Conservation (phyloP, 2,329 filamentous ascomycete species). For the Pseudogymnoascus sp. region DNA sequence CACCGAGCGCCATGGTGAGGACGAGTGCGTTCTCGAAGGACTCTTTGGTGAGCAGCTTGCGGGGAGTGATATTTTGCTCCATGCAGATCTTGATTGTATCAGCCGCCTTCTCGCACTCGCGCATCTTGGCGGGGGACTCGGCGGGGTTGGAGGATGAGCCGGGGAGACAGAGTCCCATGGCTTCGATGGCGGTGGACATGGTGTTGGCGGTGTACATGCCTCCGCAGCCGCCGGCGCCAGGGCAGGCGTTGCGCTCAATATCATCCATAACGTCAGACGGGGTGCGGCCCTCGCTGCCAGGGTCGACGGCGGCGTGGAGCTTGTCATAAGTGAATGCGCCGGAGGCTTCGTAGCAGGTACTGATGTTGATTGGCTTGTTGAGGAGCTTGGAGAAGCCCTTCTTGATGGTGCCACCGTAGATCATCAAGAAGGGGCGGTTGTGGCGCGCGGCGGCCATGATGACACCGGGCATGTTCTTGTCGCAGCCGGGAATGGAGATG, state of each 20-base stretch:
- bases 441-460: conserved; percentile 86
- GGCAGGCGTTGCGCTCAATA: conserved; percentile 61
- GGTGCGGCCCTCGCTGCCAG: conserved; percentile 56
- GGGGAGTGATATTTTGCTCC: conserved; percentile 61
- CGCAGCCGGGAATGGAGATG: conserved; percentile 86
- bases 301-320: conserved; percentile 60
- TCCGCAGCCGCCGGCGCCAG: conserved; percentile 61
- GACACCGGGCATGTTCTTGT: conserved; percentile 96
- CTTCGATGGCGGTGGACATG: conserved; percentile 67
- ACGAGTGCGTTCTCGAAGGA: conserved; percentile 67
- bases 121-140: conserved; percentile 60
- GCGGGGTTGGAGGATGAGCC: conserved; percentile 65
- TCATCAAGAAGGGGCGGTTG: conserved; percentile 89
- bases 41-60: conserved; percentile 60
- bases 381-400: conserved; percentile 76
- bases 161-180: conserved; percentile 61
- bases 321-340: conserved; percentile 75
- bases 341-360: conserved; percentile 78
- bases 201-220: conserved; percentile 77
- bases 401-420: conserved; percentile 87
- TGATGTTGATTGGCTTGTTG: conserved; percentile 76
- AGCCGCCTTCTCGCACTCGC: conserved; percentile 62
- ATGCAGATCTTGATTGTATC: conserved; percentile 62
- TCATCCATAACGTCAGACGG: conserved; percentile 77
- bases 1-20: conserved; percentile 66